These are phyloP conservation scores for Echinochloa phyllopogon DNA, from an alignment of 176 grass and related monocot genomes.

Conservation along the genomic window DNA sequence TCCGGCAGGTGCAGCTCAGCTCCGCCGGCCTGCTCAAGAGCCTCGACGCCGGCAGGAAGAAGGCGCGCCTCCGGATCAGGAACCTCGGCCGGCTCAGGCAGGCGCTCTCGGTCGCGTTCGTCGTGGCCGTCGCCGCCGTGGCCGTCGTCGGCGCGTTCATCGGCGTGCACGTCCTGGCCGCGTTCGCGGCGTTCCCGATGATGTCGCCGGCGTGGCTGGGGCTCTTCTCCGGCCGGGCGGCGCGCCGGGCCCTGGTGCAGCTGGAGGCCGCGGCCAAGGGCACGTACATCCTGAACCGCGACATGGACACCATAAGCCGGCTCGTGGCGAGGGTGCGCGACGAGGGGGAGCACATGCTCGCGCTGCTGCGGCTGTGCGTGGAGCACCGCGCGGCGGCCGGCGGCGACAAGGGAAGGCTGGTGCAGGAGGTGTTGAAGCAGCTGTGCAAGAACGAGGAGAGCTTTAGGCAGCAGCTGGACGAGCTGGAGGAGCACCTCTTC, in stretches of 20 bases:
- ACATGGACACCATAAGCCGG: conserved; percentile 92
- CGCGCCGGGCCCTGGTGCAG: conserved; percentile 53
- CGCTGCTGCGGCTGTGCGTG: conserved; percentile 75
- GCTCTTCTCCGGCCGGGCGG: conserved; percentile 47
- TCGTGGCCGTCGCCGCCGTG: conserved; percentile 45
- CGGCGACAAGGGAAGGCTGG: conserved; percentile 61
- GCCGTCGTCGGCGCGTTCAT: conserved; percentile 68
- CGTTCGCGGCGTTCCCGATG: conserved; percentile 55
- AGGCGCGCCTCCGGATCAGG: conserved; percentile 61
- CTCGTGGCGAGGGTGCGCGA: conserved; percentile 78
- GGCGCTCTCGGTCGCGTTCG: conserved; percentile 52
- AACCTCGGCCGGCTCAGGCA: conserved; percentile 55
- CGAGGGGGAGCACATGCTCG: conserved; percentile 81
- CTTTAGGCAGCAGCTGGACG: conserved; percentile 92
- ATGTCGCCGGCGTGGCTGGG: conserved; percentile 42
- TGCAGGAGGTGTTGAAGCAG: conserved; percentile 80
- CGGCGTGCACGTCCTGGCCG: conserved; percentile 65
- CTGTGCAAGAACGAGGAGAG: conserved; percentile 73
- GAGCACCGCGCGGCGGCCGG: conserved; percentile 39
- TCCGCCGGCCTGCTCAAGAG: conserved; percentile 62
- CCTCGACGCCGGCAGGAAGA: conserved; percentile 69
- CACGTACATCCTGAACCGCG: conserved; percentile 82
- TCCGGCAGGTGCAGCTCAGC: conserved; percentile 54
- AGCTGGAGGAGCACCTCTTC: conserved; percentile 95
- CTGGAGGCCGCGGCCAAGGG: conserved; percentile 85